These are phyloP conservation scores for Entelexis paramagnoliae DNA, from an alignment of 1,139 yeast genomes.

Conservation along the genomic window DNA sequence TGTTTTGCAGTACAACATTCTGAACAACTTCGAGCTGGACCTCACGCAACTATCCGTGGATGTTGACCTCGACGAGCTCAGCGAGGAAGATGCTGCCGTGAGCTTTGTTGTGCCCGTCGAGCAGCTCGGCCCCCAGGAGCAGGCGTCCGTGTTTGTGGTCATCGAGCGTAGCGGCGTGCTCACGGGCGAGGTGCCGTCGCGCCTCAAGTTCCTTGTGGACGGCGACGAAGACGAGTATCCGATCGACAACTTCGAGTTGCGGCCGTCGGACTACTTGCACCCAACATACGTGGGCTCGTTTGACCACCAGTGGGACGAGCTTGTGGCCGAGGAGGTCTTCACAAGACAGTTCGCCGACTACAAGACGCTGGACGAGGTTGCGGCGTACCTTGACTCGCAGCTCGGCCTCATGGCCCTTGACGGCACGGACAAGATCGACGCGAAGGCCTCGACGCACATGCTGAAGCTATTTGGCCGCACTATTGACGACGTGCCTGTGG, in stretches of 20 bases:
- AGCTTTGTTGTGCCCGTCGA: conserved; percentile 47
- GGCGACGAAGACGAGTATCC: conserved; percentile 93
- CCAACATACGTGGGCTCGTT: conserved; percentile 59
- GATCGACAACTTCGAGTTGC: conserved; percentile 65
- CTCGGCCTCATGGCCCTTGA: conserved; percentile 66
- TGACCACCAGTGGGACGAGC: conserved; percentile 62
- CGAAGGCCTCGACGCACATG: conserved; percentile 52
- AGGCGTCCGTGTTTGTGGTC: conserved; percentile 72
- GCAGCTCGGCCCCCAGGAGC: conserved; percentile 56
- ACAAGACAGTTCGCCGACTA: conserved; percentile 38
- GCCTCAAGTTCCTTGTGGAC: conserved; percentile 62
- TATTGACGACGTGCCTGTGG: conserved; percentile 61
- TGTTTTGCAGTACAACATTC: conserved; percentile 63
- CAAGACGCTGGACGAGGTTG: conserved; percentile 43
- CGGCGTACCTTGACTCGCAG: conserved; percentile 35
- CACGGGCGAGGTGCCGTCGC: conserved; percentile 53
- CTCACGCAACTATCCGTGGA: conserved; percentile 42
- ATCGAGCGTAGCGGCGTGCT: conserved; percentile 43
- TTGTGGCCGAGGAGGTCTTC: conserved; percentile 37
- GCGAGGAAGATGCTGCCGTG: conserved; percentile 38
- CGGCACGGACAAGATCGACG: conserved; percentile 58
- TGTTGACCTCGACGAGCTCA: conserved; percentile 43
- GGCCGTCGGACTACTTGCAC: conserved; percentile 70
- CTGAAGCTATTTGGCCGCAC: conserved; percentile 79
- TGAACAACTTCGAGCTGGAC: conserved; percentile 75